Evolutionary conservation across 140 eudicot species (phyloP).

Genomic region (Flaveria floridana): DNA sequence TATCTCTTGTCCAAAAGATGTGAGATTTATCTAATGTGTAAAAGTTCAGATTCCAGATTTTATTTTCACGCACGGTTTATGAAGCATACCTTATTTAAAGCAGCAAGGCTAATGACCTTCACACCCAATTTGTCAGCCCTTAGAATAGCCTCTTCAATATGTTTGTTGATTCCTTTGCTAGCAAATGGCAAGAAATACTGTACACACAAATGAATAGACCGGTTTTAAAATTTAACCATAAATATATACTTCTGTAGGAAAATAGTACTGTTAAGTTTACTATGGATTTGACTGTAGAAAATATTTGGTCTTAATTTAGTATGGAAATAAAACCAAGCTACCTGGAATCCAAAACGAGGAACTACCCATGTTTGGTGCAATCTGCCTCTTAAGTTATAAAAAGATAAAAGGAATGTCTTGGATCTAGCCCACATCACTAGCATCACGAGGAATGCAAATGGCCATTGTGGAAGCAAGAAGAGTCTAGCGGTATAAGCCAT

Average conservation of each 20-base stretch:
- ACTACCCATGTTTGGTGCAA: constrained; percentile 88
- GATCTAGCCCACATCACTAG: constrained; percentile 83
- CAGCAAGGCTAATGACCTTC: constrained; percentile 93
- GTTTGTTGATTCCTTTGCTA: constrained; percentile 73
- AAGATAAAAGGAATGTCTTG: constrained; percentile 64
- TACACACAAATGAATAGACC: constrained; percentile 3
- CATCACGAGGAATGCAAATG: constrained; percentile 44
- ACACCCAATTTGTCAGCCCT: constrained; percentile 83
- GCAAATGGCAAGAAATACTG: constrained; percentile 98
- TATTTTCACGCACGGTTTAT: background rate
- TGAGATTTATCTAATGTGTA: background rate
- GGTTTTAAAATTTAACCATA: too few relatives aligned
- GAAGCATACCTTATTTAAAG: constrained; percentile 70
- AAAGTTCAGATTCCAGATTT: too few relatives aligned
- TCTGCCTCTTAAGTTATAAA: constrained; percentile 60
- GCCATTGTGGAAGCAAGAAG: constrained; percentile 53
- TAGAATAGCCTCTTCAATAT: constrained; percentile 88
- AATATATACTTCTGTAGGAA: background rate
- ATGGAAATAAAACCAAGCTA: constrained; percentile 25
- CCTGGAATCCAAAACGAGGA: constrained; percentile 94
- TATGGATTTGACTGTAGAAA: too few relatives aligned
- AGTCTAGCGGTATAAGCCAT: constrained; percentile 43
- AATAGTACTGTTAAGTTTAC: too few relatives aligned
- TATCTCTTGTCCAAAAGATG: too few relatives aligned
- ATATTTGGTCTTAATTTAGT: background rate